Base-by-base conservation (phyloP, 169 alveolate species). In the Plasmodium billcollinsi region DNA sequence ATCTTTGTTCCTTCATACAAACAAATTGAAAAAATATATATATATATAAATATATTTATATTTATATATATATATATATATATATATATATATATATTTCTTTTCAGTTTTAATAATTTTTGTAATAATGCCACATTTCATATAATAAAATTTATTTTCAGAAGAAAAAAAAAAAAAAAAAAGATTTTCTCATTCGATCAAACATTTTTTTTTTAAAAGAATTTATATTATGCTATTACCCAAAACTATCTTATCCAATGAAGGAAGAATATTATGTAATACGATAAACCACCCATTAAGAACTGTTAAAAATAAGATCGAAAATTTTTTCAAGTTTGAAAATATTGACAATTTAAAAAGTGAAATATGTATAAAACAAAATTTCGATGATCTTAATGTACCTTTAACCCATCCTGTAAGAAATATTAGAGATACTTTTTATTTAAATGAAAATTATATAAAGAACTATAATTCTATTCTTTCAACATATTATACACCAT, bases 391-490 rank as follows among this genome's bases (percentile, higher is more conserved):
- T 49, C 89, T 97, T 9, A 92, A 94, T 58, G 97, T 97, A 0
- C 98, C 99, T 3, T 89, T 93, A 71, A 95, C 94, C 88, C 99
- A 97, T 72, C 97, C 96, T 20, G 93, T 96, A 66, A 71, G 99
- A 72, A 93, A 74, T 66, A 95, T 95, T 47, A 94, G 94, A 59
- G 98, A 97, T 74, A 97, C 98, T 26, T 97, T 95, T 74, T 97
- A 96, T 74, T 69, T 96, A 52, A 59, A 89, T 62, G 52, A 90
- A 63, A 80, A 93, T 47, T 94, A 94, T 90, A 88, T 90, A 29
- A 63, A 73, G 20, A 47, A 63, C 1, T 94, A 47, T 65, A 3
- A 45, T 5, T 24, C 8, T 50, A 21, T 18, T 33, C 49, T 58
- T 47, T 15, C 70, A 62, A 69, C 49, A 29, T n/a, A 59, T 11